Percentiles rank a stretch among this genome's conserved stretches.
Evolutionary conservation across 139 green algal species (phyloP).

Genomic region (Micractinium conductrix): DNA sequence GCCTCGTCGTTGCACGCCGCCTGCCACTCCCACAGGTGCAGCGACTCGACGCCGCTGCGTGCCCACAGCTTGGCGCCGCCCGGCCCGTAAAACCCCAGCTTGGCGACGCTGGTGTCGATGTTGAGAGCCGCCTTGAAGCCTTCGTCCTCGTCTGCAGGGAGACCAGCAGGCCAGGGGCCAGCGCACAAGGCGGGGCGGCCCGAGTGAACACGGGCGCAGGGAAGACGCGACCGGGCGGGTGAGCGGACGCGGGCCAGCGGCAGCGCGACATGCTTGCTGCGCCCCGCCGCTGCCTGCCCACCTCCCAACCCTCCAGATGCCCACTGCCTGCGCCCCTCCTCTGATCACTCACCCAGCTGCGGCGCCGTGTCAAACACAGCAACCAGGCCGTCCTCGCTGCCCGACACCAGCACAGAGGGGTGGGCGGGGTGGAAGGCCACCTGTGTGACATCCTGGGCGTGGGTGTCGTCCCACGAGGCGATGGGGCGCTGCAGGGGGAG

Average conservation of each 20-base stretch:
- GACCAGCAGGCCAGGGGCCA: background rate
- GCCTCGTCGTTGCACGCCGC: conserved; percentile 59
- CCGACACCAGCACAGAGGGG: conserved; percentile 56
- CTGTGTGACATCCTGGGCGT: conserved; percentile 66
- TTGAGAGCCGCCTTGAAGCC: conserved; percentile 77
- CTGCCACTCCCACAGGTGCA: conserved; percentile 87
- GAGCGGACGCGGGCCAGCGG: background rate
- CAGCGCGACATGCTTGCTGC: background rate
- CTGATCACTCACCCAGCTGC: conserved; percentile 29
- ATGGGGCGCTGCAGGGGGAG: conserved; percentile 35
- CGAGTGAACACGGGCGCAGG: background rate
- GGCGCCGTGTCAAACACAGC: conserved; percentile 72
- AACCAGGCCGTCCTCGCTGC: conserved; percentile 74
- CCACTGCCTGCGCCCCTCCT: no score
- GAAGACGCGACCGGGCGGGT: background rate
- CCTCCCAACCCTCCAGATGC: background rate
- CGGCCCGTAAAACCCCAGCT: conserved; percentile 74
- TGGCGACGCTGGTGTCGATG: conserved; percentile 70
- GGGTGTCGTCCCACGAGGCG: conserved; percentile 73
- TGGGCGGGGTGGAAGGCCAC: conserved; percentile 60
- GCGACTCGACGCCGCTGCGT: conserved; percentile 69
- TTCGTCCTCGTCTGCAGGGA: conserved; percentile 68
- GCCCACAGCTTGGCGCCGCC: conserved; percentile 61
- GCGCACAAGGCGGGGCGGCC: background rate
- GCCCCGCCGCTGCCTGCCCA: background rate